Evolutionary conservation across 805 yeast genomes (phyloP).

Genomic region (Pichia insulana): DNA sequence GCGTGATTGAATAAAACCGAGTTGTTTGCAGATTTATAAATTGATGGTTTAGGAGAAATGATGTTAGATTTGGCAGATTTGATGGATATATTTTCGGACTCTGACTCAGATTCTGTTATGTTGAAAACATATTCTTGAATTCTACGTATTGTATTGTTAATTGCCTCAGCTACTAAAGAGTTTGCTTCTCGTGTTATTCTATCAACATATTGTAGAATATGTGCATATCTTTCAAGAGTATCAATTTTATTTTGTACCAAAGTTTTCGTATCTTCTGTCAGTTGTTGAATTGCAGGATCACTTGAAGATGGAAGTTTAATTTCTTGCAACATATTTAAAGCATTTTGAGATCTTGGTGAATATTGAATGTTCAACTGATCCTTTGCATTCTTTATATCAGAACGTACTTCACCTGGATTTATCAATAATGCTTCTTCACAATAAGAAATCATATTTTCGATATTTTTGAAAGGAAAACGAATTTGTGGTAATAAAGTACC

Average conservation of each 20-base stretch:
- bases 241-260: constrained; percentile 60
- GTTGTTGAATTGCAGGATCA: constrained; percentile 53
- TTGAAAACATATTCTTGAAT: constrained; percentile 32
- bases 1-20: constrained; percentile 19
- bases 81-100: constrained; percentile 8
- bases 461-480: constrained; percentile 55
- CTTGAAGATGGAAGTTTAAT: constrained; percentile 39
- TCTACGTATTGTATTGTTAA: constrained; percentile 52
- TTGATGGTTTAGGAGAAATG: constrained; percentile 5
- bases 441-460: constrained; percentile 49
- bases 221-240: constrained; percentile 59
- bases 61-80: constrained; percentile 7
- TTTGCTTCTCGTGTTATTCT: constrained; percentile 76
- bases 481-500: constrained; percentile 31
- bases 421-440: constrained; percentile 69
- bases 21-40: constrained; percentile 10
- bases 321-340: constrained; percentile 39
- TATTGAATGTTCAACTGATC: constrained; percentile 27
- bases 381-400: constrained; percentile 13
- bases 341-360: constrained; percentile 55
- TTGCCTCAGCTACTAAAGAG: constrained; percentile 50
- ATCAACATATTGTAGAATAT: constrained; percentile 65
- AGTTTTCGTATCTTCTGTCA: constrained; percentile 59
- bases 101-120: constrained; percentile 18
- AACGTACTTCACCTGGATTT: constrained; percentile 56